A percentile compares a stretch with the other conserved stretches of the same genome.
Conservation (phyloP, 1,139 yeast genomes). For the Meyerozyma guilliermondii region DNA sequence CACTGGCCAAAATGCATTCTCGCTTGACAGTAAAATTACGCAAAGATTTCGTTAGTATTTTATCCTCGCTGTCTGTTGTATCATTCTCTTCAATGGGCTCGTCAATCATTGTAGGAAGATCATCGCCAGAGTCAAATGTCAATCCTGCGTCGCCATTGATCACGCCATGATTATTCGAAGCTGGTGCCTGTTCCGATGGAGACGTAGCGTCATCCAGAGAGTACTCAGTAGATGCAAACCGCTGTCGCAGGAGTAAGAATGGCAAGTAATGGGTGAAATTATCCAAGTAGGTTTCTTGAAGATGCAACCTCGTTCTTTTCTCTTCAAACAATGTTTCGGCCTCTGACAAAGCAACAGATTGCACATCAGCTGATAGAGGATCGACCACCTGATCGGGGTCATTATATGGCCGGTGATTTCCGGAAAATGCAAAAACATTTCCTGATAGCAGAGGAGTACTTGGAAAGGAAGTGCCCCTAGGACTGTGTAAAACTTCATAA, state of each 20-base stretch:
- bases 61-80: neutral
- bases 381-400: neutral
- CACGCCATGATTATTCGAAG: neutral
- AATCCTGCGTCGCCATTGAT: neutral
- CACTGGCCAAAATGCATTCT: slow-evolving; percentile 25
- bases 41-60: slow-evolving; percentile 11
- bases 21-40: slow-evolving; percentile 23
- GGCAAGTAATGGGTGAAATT: slow-evolving; percentile 38
- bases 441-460: neutral
- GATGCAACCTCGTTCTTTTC: slow-evolving; percentile 19
- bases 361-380: neutral
- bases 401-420: neutral
- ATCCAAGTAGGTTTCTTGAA: slow-evolving; percentile 32
- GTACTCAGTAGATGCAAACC: slow-evolving; percentile 8
- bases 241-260: slow-evolving; percentile 24
- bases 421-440: neutral
- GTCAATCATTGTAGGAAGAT: slow-evolving; percentile 19
- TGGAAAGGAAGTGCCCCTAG: neutral
- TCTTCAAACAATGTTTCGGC: slow-evolving; percentile 17
- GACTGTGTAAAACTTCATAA: neutral
- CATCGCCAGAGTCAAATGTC: slow-evolving; percentile 13
- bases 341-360: slow-evolving; percentile 14
- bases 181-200: neutral
- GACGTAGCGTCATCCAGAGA: slow-evolving; percentile 1
- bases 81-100: slow-evolving; percentile 11